Conservation (phyloP, 192 early-diverging fungal species). For the Backusella tuberculispora region DNA sequence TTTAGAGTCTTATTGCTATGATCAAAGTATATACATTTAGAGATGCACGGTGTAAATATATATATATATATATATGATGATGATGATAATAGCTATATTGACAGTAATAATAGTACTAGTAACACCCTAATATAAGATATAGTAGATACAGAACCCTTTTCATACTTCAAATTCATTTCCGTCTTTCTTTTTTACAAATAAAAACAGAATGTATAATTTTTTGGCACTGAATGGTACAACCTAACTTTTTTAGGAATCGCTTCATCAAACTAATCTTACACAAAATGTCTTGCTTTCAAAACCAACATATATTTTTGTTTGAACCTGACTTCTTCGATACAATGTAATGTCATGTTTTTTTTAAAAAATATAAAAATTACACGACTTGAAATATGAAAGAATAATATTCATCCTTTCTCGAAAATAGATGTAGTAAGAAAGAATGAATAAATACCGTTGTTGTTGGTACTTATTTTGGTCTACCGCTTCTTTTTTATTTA, state of each 20-base stretch:
- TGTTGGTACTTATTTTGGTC: too few species aligned
- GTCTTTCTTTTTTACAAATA: conserved; percentile 9
- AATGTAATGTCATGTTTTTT: too few species aligned
- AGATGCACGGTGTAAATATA: background rate
- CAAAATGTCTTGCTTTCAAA: conserved; percentile 3
- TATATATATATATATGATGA: too few species aligned
- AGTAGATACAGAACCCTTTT: background rate
- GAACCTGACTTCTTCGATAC: background rate
- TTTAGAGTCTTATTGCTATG: background rate
- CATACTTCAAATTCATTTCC: conserved; percentile 12
- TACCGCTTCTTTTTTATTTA: too few species aligned
- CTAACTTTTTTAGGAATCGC: conserved; percentile 12
- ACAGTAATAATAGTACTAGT: background rate
- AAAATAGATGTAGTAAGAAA: too few species aligned
- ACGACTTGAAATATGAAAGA: too few species aligned
- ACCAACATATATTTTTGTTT: background rate
- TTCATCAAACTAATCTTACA: background rate
- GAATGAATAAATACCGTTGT: too few species aligned
- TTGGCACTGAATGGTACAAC: conserved; percentile 26
- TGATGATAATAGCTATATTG: background rate
- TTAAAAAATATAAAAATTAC: too few species aligned
- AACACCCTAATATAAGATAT: background rate
- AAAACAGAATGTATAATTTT: background rate
- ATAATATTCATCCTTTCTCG: too few species aligned
- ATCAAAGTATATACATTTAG: background rate